These are phyloP conservation scores for Colletotrichum musae DNA, from an alignment of 2,329 filamentous ascomycete genomes.

Conservation along the genomic window DNA sequence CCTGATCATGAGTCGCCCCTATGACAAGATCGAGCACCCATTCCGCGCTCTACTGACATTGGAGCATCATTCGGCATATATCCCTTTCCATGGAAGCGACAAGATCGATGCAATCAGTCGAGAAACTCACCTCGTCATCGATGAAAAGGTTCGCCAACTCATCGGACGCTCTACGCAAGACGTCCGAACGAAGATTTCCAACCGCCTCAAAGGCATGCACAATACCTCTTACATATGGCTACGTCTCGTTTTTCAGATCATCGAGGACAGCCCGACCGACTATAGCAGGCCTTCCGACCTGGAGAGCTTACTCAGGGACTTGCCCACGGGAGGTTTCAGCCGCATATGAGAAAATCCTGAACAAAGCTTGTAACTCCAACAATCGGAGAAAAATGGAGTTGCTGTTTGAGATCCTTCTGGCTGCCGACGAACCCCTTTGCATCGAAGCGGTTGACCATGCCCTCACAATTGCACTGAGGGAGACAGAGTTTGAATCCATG, in stretches of 20 bases:
- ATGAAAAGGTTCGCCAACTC: not conserved
- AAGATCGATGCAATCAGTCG: not conserved
- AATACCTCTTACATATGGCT: not conserved
- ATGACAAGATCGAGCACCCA: not conserved
- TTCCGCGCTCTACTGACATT: not conserved
- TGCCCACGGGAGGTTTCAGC: not conserved
- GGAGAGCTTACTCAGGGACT: not conserved
- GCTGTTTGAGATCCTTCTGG: too few relatives aligned
- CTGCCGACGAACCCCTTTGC: too few relatives aligned
- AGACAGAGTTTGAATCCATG: too few relatives aligned
- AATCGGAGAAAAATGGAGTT: too few relatives aligned
- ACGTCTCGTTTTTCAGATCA: not conserved
- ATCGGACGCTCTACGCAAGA: not conserved
- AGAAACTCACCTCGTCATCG: not conserved
- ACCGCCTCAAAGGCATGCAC: not conserved
- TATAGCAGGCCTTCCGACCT: not conserved
- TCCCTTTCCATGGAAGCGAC: not conserved
- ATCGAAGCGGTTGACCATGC: too few relatives aligned
- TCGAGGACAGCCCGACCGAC: not conserved
- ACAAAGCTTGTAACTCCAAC: too few relatives aligned
- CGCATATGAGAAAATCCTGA: not conserved
- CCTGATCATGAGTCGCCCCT: not conserved
- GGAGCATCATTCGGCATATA: conserved; percentile 18
- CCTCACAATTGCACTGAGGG: too few relatives aligned
- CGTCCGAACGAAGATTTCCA: not conserved